A percentile compares a stretch with the other conserved stretches of the same genome.
phyloP scores from a whole-genome alignment of 2,329 filamentous ascomycete genomes.

The Fusarium sublunatum region DNA sequence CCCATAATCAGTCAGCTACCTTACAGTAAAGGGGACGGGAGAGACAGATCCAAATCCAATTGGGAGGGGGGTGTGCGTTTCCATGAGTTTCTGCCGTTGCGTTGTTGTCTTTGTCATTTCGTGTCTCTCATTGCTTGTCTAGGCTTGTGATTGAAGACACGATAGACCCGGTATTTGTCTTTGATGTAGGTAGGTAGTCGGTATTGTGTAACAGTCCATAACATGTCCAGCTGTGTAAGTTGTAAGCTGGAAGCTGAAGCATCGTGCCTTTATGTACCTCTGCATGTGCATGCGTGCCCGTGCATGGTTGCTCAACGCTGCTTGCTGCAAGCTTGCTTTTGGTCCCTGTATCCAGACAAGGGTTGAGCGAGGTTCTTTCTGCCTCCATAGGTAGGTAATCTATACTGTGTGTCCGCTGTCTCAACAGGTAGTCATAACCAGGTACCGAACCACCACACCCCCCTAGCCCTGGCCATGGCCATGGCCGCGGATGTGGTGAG shows the following conservation, averaged over 20 bases:
- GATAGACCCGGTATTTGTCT: neutral
- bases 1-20: constrained; percentile 32
- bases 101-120: constrained; percentile 29
- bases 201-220: neutral
- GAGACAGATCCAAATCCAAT: constrained; percentile 9
- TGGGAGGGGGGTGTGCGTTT: constrained; percentile 35
- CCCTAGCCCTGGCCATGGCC: constrained; percentile 6
- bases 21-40: constrained; percentile 5
- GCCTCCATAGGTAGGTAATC: constrained; percentile 8
- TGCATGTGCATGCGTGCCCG: constrained; percentile 20
- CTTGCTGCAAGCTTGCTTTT: constrained; percentile 26
- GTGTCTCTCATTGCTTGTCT: neutral
- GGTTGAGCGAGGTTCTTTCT: neutral
- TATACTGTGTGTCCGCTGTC: constrained; percentile 37
- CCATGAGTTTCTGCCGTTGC: constrained; percentile 37
- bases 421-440: constrained; percentile 6
- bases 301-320: constrained; percentile 13
- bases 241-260: neutral
- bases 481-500: constrained; percentile 36
- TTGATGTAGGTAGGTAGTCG: neutral
- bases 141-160: constrained; percentile 3
- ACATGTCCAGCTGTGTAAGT: neutral
- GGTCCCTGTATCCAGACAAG: constrained; percentile 22
- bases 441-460: constrained; percentile 27
- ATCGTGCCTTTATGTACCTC: constrained; percentile 21